These are phyloP conservation scores for Echites panduratus DNA, from an alignment of 257 asterid genomes.

Conservation along the genomic window DNA sequence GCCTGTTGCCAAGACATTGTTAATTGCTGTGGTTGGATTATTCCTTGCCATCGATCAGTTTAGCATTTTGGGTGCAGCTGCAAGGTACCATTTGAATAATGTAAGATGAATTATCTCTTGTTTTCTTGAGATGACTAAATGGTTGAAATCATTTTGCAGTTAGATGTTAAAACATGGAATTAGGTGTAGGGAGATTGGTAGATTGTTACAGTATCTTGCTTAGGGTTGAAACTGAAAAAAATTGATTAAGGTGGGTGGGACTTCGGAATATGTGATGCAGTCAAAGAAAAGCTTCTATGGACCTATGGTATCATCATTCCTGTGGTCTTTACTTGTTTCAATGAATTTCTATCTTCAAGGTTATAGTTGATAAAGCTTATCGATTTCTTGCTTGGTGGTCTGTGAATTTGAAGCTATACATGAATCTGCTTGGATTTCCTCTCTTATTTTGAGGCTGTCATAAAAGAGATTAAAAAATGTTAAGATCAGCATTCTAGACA, in stretches of 20 bases:
- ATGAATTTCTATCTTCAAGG: not conserved
- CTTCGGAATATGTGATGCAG: not conserved
- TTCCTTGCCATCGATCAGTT: conserved; percentile 30
- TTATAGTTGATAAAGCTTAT: not conserved
- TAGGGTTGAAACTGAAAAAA: not conserved
- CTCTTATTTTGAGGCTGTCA: not conserved
- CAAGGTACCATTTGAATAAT: conserved; percentile 36
- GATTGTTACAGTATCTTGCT: not conserved
- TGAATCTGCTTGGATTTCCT: not conserved
- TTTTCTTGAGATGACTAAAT: not conserved
- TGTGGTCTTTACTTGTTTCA: not conserved
- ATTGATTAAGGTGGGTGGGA: not conserved
- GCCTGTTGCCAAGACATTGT: conserved; percentile 31
- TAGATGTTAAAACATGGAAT: not conserved
- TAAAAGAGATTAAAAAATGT: too few species aligned
- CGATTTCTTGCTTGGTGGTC: not conserved
- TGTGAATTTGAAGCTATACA: not conserved
- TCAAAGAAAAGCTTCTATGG: not conserved
- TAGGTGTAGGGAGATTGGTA: not conserved
- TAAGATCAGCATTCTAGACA: not conserved
- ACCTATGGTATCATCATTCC: not conserved
- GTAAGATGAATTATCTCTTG: conserved; percentile 18
- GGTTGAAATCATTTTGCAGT: not conserved
- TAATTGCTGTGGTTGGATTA: conserved; percentile 29
- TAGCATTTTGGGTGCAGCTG: conserved; percentile 26